Base-by-base conservation (phyloP, 1,284 basidiomycete species). In the Ustanciosporium gigantosporum region DNA sequence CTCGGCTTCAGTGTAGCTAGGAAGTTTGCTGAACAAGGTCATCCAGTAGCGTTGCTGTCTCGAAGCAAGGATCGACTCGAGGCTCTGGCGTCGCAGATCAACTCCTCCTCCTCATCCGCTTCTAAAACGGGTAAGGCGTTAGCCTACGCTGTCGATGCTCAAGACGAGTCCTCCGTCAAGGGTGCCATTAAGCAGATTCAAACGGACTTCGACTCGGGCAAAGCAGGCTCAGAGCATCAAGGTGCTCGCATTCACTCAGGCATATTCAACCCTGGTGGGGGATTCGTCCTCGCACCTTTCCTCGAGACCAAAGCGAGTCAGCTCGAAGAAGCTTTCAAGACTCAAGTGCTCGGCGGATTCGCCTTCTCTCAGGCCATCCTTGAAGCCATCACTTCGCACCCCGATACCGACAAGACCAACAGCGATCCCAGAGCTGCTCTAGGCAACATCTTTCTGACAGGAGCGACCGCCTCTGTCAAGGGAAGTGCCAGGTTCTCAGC, bases 391-490 rank as follows among this genome's bases (percentile, higher is more conserved):
- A 46, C 37, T 22, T 53, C 56, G 4, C 31, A n/a, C 14, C 6
- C 61, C 7, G 39, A 50, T 11, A 44, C 44, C 24, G 27, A 40
- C 4, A 34, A 44, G 19, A 24, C 16, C 11, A n/a, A 29, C n/a
- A 32, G 21, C 0, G 44, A 50, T 13, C 13, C 46, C 4, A 50
- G 34, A 16, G 17, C 35, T 8, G 40, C 60, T 1, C 22, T 48
- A 15, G 55, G 60, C 8, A 64, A 58, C 22, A 49, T 65, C 21
- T 27, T 65, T 19, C 37, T 65, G 8, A 53, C 61, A 4, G 64
- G 64, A 3, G 64, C 64, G 20, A 67, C 64, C 6, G 64, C 64
- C n/a, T 62, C 64, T 23, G 8, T 67, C 22, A 62, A 55, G 36
- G 64, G 64, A 15, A 50, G 59, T 35, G 43, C 52, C 22, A 67